phyloP scores from a whole-genome alignment of 108 stramenopile genomes.

The Schizochytrium sp. region DNA sequence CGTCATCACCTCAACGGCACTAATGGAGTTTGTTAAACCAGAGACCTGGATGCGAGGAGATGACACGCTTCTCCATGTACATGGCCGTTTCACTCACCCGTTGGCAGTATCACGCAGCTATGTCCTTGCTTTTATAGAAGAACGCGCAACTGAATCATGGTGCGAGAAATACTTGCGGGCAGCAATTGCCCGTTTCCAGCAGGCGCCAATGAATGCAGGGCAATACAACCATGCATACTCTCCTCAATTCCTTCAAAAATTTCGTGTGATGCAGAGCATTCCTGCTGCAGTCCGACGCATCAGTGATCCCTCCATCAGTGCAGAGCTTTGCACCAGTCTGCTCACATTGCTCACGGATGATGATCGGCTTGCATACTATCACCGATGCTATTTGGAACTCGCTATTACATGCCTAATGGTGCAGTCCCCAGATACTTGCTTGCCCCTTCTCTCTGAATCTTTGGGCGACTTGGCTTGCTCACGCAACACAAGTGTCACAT shows the following conservation, averaged over 20 bases:
- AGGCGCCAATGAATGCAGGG: not conserved
- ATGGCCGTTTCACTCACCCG: constrained; percentile 1
- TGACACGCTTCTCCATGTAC: not conserved
- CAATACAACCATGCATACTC: constrained; percentile 38
- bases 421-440: not conserved
- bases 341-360: not conserved
- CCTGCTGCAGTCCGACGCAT: not conserved
- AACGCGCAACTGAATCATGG: not conserved
- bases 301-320: not conserved
- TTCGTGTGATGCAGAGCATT: not conserved
- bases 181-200: not conserved
- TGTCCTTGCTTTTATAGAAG: constrained; percentile 17
- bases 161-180: not conserved
- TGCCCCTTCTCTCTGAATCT: not conserved
- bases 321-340: not conserved
- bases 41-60: constrained; percentile 23
- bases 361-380: constrained; percentile 9
- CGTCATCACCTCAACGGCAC: not conserved
- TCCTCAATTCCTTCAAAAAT: constrained; percentile 24
- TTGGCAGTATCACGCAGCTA: not conserved
- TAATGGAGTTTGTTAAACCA: not conserved
- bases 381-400: constrained; percentile 41
- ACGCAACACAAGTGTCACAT: constrained; percentile 27
- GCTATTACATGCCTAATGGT: not conserved
- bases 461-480: constrained; percentile 4